Conservation (phyloP, 164 flowering plant species). For the Piper betle region DNA sequence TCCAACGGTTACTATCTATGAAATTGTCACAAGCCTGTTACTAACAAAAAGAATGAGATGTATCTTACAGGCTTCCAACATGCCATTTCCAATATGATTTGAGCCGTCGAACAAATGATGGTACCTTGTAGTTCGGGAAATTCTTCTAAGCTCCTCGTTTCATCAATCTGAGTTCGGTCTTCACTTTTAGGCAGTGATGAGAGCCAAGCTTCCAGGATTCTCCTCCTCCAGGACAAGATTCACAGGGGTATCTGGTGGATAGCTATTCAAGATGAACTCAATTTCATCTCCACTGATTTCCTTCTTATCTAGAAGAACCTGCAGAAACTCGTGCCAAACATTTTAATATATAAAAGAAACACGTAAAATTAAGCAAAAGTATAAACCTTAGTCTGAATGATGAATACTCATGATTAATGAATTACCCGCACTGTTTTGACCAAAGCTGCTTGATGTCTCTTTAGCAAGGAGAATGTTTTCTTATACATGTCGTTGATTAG, state of each 20-base stretch:
- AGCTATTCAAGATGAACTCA: slow-evolving; percentile 50
- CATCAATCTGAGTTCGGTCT: not conserved
- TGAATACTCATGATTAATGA: not conserved
- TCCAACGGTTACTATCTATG: no score
- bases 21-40: not conserved
- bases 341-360: not conserved
- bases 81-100: not conserved
- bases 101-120: no score
- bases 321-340: slow-evolving; percentile 4
- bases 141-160: no score
- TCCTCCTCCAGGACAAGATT: slow-evolving; percentile 58
- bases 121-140: no score
- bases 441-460: slow-evolving; percentile 65
- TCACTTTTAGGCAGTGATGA: slow-evolving; percentile 20
- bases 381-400: not conserved
- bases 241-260: slow-evolving; percentile 66
- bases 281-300: slow-evolving; percentile 78
- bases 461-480: slow-evolving; percentile 46
- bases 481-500: slow-evolving; percentile 42
- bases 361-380: not conserved
- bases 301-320: slow-evolving; percentile 70
- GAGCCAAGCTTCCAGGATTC: slow-evolving; percentile 67
- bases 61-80: not conserved
- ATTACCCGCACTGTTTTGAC: slow-evolving; percentile 73
- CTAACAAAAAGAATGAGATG: not conserved